Evolutionary conservation across 208 protist genomes (phyloP), one percentile per base, ranked within the genome.

Genomic region (Leishmania mexicana): DNA sequence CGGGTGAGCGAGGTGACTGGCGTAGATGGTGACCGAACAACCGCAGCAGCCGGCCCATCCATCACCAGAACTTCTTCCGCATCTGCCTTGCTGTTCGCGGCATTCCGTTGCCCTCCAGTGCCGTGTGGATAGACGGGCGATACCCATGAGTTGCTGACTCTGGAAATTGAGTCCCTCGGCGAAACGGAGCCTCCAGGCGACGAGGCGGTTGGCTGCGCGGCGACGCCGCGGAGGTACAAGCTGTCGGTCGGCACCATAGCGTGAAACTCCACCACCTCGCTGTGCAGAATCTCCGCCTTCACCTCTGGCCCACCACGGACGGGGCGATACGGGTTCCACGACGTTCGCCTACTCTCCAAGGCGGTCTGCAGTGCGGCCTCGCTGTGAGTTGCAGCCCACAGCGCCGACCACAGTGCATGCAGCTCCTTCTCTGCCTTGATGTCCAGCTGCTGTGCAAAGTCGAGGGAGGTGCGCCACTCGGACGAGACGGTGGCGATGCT

Each of bases 281-380:
- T 94, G 79, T 92, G 92, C 76, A 94, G 83, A 58, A 97, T 85
- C 72, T 93, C 85, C 62, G 87, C 80, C 19, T 86, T 84, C 51
- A 92, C 78, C 28, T 89, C 83, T 28, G 86, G 80, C 1, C 91
- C 90, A 24, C 83, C 82, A 13, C 90, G 92, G 2, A 83, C 77
- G 3, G 91, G 91, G 38, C 94, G 91, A 77, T 97, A 97, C 19
- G 94, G 94, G 77, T 97, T 97, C 93, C 92, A 95, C 2, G 51
- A 80, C 38, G 82, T 79, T 35, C 86, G 89, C 19, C 88, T 87
- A 3, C 90, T 89, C 35, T 68, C 42, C 45, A 83, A 53, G 3
- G 94, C 91, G 7, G 81, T 65, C 54, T 80, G 67, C 72, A 95
- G 77, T 8, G 87, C 85, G 13, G 79, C 71, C 71, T 81, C 77